Evolutionary conservation across 306 rosid species (phyloP).

Genomic region (Glycine soja): DNA sequence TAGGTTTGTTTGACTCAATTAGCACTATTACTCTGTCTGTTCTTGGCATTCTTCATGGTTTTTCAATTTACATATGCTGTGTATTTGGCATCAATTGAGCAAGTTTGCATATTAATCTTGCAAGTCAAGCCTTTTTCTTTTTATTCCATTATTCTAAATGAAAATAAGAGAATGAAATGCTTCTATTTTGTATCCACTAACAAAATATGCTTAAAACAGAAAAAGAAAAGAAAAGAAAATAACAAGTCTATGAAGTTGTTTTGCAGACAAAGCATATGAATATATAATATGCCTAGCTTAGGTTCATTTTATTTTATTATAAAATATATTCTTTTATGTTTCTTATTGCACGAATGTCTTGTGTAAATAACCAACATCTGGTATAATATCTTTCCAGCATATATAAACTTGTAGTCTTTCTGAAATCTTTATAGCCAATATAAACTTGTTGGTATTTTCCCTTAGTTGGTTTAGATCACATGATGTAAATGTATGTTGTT

Average conservation of each 20-base stretch:
- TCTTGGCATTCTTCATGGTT: not conserved
- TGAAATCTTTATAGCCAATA: slow-evolving; percentile 2
- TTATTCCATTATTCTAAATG: slow-evolving; percentile 8
- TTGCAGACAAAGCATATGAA: not conserved
- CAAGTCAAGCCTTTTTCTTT: slow-evolving; percentile 21
- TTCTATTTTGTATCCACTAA: slow-evolving; percentile 1
- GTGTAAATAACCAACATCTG: not conserved
- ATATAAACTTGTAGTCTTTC: not conserved
- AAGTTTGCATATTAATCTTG: slow-evolving; percentile 18
- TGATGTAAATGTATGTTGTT: not conserved
- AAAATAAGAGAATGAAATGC: slow-evolving; percentile 19
- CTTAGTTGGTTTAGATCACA: not conserved
- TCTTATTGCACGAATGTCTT: slow-evolving; percentile 18
- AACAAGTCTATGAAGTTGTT: not conserved
- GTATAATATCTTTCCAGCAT: slow-evolving; percentile 18
- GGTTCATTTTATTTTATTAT: slow-evolving; percentile 34
- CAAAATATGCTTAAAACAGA: slow-evolving; percentile 22
- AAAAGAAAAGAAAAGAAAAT: not conserved
- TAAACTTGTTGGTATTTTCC: not conserved
- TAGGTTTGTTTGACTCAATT: slow-evolving; percentile 61
- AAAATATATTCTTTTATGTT: not conserved
- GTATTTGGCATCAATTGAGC: not conserved
- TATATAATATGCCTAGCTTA: not conserved
- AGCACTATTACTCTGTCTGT: slow-evolving; percentile 18
- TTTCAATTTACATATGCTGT: slow-evolving; percentile 27